Base-by-base conservation (phyloP, 1,284 basidiomycete genomes). In the Pholiota adiposa region DNA sequence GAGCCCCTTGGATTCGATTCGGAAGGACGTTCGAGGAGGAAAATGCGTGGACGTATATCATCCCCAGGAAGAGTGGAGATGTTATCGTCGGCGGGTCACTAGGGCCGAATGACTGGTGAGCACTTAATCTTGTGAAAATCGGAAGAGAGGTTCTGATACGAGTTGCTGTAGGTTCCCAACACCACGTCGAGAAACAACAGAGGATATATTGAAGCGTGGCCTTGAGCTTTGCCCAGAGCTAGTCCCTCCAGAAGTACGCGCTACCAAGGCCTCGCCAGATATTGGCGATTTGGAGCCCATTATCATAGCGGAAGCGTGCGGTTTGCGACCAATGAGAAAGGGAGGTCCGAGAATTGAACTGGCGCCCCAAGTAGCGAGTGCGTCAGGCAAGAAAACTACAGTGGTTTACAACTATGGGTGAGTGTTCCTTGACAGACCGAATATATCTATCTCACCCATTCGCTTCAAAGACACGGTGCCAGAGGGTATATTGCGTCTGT, bases 301-400 rank as follows among this genome's bases (percentile, higher is more conserved):
- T n/a, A 77, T 90, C 11, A 69, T 89, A 6, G 88, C 88, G 59
- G 84, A 87, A 60, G 88, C 87, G 0, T 90, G 88, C 52, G 93
- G 92, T 0, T 73, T 94, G 27, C 78, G 93, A n/a, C 92, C 93
- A 0, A 83, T 80, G 14, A 78, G 93, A 52, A 82, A 82, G 43
- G 88, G 86, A 12, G 92, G 92, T 0, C 77, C 87, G 2, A 76
- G 90, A 38, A 74, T 93, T 9, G 89, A 72, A 33, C 12, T 60
- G 2, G 60, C 48, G 58, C 66, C 67, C 61, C 12, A 19, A 27
- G 21, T 44, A 43, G 52, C 63, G 60, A 60, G 33, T 9, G 14
- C 36, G 51, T 61, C 41, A 49, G 66, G 67, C 36, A 58, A 55
- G 14, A 75, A 70, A 31, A 69, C 82, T 18, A 77, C 80, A 8